Evolutionary conservation across 805 yeast species (phyloP).

Genomic region (Kluyveromyces aestuarii): DNA sequence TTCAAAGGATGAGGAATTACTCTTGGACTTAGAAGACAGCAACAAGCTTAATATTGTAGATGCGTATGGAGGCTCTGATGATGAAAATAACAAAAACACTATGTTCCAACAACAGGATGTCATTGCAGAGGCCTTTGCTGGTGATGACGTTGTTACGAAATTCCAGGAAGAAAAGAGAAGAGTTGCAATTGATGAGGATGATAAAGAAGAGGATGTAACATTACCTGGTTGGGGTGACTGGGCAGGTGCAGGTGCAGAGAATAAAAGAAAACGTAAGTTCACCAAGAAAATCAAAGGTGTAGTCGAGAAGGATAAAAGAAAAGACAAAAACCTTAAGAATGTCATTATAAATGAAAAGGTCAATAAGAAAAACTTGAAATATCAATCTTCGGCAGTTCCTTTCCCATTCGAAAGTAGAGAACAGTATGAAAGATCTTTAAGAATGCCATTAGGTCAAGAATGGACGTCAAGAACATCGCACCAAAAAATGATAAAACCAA

Average conservation of each 20-base stretch:
- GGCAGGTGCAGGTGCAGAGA: slow-evolving; percentile 60
- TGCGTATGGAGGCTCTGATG: slow-evolving; percentile 39
- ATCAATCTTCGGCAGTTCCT: slow-evolving; percentile 84
- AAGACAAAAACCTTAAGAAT: slow-evolving; percentile 63
- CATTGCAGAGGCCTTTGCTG: slow-evolving; percentile 90
- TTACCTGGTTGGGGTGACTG: slow-evolving; percentile 98
- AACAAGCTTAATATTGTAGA: slow-evolving; percentile 49
- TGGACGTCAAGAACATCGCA: slow-evolving; percentile 87
- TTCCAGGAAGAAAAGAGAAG: slow-evolving; percentile 70
- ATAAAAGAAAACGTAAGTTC: slow-evolving; percentile 48
- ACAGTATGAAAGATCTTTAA: slow-evolving; percentile 87
- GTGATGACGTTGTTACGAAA: slow-evolving; percentile 81
- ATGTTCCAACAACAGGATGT: slow-evolving; percentile 75
- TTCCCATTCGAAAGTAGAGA: slow-evolving; percentile 89
- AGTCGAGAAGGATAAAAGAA: slow-evolving; percentile 58
- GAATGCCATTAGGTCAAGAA: slow-evolving; percentile 96
- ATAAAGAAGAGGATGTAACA: slow-evolving; percentile 74
- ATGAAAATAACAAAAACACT: slow-evolving; percentile 33
- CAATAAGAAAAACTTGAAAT: slow-evolving; percentile 77
- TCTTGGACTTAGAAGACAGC: slow-evolving; percentile 34
- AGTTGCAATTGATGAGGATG: slow-evolving; percentile 68
- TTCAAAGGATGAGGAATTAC: slow-evolving; percentile 29
- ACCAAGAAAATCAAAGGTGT: slow-evolving; percentile 72
- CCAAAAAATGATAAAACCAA: slow-evolving; percentile 83
- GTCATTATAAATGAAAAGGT: slow-evolving; percentile 86